These are phyloP conservation scores for Mucor saturninus DNA, from an alignment of 371 early-diverging fungal genomes.

Conservation along the genomic window DNA sequence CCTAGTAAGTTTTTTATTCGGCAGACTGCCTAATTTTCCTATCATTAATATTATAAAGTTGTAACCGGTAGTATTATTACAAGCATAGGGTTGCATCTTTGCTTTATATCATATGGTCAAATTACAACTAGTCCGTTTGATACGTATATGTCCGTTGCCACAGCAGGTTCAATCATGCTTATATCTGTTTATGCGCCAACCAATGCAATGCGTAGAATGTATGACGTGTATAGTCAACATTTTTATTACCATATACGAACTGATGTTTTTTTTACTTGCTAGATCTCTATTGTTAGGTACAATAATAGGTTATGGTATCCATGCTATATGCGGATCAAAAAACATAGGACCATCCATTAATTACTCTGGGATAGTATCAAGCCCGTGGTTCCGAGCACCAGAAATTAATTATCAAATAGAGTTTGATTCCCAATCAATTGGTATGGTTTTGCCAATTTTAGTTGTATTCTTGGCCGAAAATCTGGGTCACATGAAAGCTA, in stretches of 20 bases:
- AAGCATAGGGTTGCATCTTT: conserved; percentile 56
- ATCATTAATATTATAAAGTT: conserved; percentile 19
- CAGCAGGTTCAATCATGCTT: conserved; percentile 43
- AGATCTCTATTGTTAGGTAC: conserved; percentile 58
- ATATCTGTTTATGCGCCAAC: conserved; percentile 52
- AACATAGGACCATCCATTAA: conserved; percentile 46
- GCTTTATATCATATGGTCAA: conserved; percentile 43
- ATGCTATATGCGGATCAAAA: conserved; percentile 40
- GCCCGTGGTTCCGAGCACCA: conserved; percentile 40
- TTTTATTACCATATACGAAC: neutral
- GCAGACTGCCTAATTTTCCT: neutral
- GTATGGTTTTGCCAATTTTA: conserved; percentile 35
- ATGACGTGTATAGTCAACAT: conserved; percentile 17
- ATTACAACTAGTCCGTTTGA: conserved; percentile 45
- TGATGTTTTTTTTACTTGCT: neutral
- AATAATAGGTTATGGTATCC: conserved; percentile 46
- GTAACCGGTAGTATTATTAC: conserved; percentile 60
- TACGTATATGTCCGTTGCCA: conserved; percentile 51
- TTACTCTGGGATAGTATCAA: conserved; percentile 42
- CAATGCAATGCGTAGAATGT: conserved; percentile 37
- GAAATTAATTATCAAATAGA: conserved; percentile 33
- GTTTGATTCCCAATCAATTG: conserved; percentile 41
- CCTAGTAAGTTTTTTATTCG: conserved; percentile 35
- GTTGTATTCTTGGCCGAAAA: conserved; percentile 58
- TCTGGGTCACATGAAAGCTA: conserved; percentile 60